phyloP scores from a whole-genome alignment of 352 stramenopile species.

The Phytophthora lateralis region DNA sequence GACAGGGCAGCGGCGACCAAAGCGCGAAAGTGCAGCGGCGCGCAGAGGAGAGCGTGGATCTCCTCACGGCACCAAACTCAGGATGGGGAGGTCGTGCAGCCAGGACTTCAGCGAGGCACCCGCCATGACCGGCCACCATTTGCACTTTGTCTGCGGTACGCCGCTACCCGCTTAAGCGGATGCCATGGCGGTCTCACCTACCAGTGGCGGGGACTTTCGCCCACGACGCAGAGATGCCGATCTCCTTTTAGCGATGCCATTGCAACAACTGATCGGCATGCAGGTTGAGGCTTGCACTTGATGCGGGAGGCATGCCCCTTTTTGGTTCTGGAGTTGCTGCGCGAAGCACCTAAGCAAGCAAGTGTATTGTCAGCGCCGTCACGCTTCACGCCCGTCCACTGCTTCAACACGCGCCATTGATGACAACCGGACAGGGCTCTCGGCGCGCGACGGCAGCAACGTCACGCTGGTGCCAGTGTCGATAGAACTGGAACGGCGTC shows the following conservation, averaged over 20 bases:
- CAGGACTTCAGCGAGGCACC: conserved; percentile 21
- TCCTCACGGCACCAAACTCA: conserved; percentile 35
- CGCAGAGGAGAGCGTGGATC: conserved; percentile 32
- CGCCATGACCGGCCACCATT: conserved; percentile 5
- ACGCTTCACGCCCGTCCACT: conserved; percentile 20
- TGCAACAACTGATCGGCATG: conserved; percentile 14
- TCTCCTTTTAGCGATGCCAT: conserved; percentile 20
- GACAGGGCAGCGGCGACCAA: conserved; percentile 31
- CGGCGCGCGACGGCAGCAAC: conserved; percentile 3
- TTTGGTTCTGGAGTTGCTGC: conserved; percentile 12
- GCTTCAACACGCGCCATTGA: conserved; percentile 35
- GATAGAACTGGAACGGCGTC: conserved; percentile 17
- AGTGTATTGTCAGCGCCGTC: conserved; percentile 35
- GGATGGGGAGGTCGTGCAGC: conserved; percentile 31
- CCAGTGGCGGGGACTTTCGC: not conserved
- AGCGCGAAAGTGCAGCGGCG: conserved; percentile 15
- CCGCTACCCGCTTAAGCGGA: conserved; percentile 17
- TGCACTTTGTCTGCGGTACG: not conserved
- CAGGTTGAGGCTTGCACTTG: conserved; percentile 10
- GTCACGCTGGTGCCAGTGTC: not conserved
- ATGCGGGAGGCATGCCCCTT: conserved; percentile 21
- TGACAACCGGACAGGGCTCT: conserved; percentile 16
- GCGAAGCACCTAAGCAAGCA: conserved; percentile 37
- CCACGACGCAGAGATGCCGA: not conserved
- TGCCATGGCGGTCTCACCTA: conserved; percentile 12